phyloP scores from a whole-genome alignment of 441 rosid genomes.

The Croton setiger region DNA sequence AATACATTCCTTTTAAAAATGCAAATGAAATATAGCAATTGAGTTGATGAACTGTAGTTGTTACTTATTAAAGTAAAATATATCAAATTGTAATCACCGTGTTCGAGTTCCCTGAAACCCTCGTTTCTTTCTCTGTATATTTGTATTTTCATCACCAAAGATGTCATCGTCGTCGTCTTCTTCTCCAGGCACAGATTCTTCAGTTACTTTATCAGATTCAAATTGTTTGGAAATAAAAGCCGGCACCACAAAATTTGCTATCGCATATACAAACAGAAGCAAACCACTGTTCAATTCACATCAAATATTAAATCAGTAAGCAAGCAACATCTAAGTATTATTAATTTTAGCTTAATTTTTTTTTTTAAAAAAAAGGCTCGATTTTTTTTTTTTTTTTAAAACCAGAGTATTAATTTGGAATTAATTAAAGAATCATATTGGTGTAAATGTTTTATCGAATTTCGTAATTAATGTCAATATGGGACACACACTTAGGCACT shows the following conservation, averaged over 20 bases:
- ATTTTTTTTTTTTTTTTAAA: too few species aligned
- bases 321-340: background rate
- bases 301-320: background rate
- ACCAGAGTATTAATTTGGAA: too few species aligned
- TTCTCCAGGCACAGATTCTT: constrained; percentile 24
- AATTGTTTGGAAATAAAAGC: constrained; percentile 38
- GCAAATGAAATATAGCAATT: constrained; percentile 12
- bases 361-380: too few species aligned
- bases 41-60: background rate
- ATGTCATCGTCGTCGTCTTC: background rate
- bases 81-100: background rate
- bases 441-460: too few species aligned
- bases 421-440: too few species aligned
- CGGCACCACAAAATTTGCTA: constrained; percentile 54
- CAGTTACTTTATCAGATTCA: constrained; percentile 27
- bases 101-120: background rate
- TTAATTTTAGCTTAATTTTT: too few species aligned
- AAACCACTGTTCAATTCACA: constrained; percentile 34
- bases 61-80: too few species aligned
- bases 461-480: too few species aligned
- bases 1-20: background rate
- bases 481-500: too few species aligned
- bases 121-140: background rate
- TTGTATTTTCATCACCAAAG: background rate
- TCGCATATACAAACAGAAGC: constrained; percentile 41